These are phyloP conservation scores for Elaeis oleifera DNA, from an alignment of 202 grass and related monocot genomes.

Conservation along the genomic window DNA sequence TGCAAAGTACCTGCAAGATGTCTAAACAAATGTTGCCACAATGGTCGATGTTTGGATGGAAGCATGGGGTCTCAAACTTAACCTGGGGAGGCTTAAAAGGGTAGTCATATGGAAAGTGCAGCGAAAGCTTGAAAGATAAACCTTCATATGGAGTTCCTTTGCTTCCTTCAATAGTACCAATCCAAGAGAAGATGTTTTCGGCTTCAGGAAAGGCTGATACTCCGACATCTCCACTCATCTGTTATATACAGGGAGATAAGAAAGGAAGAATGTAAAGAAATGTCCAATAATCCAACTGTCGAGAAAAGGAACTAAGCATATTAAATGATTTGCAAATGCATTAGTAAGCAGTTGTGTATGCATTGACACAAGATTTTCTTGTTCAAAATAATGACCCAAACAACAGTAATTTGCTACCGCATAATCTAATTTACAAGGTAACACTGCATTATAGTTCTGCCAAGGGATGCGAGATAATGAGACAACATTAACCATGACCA, in stretches of 20 bases:
- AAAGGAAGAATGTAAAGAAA: neutral
- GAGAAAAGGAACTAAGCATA: neutral
- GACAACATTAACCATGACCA: no score
- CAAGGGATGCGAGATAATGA: no score
- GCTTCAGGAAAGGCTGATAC: conserved; percentile 33
- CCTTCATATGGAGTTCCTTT: conserved; percentile 28
- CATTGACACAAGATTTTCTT: no score
- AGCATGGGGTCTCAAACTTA: conserved; percentile 30
- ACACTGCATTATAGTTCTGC: no score
- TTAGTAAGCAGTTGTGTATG: no score
- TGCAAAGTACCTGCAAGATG: conserved; percentile 18
- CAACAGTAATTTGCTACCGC: no score
- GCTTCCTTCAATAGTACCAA: conserved; percentile 27
- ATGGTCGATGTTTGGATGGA: conserved; percentile 31
- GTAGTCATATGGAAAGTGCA: conserved; percentile 24
- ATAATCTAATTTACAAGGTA: no score
- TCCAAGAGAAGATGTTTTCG: conserved; percentile 34
- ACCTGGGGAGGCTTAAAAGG: conserved; percentile 31
- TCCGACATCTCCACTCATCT: conserved; percentile 28
- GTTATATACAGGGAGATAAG: neutral
- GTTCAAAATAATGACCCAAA: no score
- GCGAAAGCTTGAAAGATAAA: conserved; percentile 22
- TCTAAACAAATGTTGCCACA: conserved; percentile 34
- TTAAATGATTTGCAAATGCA: neutral
- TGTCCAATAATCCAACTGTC: neutral